Conservation (phyloP, 2,329 filamentous ascomycete genomes). For the Fusarium tricinctum region DNA sequence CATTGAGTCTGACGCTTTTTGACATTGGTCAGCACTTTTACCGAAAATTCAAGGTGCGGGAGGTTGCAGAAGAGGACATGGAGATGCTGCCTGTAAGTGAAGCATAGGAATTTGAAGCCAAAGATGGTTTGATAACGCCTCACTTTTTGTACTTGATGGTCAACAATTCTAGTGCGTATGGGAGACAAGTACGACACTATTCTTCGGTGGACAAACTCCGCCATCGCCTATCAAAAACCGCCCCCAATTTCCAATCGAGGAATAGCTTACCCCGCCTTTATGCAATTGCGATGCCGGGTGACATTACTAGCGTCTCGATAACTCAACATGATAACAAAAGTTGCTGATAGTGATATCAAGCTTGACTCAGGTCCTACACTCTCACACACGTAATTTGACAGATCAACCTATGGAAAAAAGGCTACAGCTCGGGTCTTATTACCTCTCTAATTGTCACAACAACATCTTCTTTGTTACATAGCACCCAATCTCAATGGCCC, state of each 20-base stretch:
- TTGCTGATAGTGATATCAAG: neutral
- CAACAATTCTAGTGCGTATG: no score
- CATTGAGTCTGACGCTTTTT: conserved; percentile 6
- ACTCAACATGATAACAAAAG: conserved; percentile 10
- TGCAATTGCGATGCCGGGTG: neutral
- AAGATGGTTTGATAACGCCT: no score
- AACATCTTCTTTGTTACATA: neutral
- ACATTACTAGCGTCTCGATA: conserved; percentile 2
- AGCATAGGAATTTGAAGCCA: neutral
- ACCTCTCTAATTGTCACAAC: neutral
- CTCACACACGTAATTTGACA: neutral
- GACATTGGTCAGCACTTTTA: neutral
- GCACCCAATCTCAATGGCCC: no score
- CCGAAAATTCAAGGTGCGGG: neutral
- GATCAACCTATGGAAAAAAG: neutral
- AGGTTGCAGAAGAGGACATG: neutral
- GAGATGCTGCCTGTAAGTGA: conserved; percentile 2
- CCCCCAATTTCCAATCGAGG: neutral
- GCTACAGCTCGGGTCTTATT: neutral
- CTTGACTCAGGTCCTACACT: neutral
- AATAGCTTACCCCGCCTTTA: conserved; percentile 26
- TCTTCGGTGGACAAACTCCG: neutral
- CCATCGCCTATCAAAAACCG: conserved; percentile 1
- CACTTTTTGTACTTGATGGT: no score
- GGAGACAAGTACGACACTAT: neutral